These are phyloP conservation scores for Penicillium paradoxum DNA, from an alignment of 495 filamentous ascomycete species.

Conservation along the genomic window DNA sequence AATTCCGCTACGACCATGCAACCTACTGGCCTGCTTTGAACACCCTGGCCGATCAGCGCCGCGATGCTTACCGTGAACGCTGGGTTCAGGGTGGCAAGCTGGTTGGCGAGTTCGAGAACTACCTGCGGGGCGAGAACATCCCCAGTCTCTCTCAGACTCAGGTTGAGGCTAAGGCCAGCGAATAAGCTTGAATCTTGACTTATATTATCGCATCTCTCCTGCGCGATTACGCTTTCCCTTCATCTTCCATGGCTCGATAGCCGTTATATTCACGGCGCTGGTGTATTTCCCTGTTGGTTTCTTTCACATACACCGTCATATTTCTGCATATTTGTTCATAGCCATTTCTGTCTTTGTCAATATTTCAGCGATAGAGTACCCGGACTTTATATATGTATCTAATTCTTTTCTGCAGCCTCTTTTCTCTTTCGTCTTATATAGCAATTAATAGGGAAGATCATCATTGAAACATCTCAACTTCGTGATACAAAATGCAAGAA, in stretches of 20 bases:
- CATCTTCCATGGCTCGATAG: neutral
- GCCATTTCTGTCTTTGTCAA: slow-evolving; percentile 3
- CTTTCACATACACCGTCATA: neutral
- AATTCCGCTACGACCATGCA: slow-evolving; percentile 85
- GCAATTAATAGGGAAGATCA: neutral
- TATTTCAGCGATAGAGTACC: slow-evolving; percentile 5
- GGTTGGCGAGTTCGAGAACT: slow-evolving; percentile 79
- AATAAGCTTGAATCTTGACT: neutral
- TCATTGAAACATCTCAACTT: too few species aligned
- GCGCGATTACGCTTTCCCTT: neutral
- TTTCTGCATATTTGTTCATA: neutral
- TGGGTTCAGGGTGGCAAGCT: slow-evolving; percentile 76
- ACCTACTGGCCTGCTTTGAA: slow-evolving; percentile 85
- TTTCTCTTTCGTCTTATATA: neutral
- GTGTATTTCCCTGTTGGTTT: neutral
- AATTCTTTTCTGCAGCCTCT: neutral
- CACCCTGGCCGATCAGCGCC: slow-evolving; percentile 57
- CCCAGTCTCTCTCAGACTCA: slow-evolving; percentile 30
- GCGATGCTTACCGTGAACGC: slow-evolving; percentile 53
- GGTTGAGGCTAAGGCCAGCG: neutral
- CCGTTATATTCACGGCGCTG: neutral
- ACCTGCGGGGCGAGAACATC: slow-evolving; percentile 60
- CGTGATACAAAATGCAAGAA: too few species aligned
- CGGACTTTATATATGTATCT: neutral
- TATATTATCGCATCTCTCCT: neutral